These are phyloP conservation scores for Suillus placidus DNA, from an alignment of 768 basidiomycete species.

Conservation along the genomic window DNA sequence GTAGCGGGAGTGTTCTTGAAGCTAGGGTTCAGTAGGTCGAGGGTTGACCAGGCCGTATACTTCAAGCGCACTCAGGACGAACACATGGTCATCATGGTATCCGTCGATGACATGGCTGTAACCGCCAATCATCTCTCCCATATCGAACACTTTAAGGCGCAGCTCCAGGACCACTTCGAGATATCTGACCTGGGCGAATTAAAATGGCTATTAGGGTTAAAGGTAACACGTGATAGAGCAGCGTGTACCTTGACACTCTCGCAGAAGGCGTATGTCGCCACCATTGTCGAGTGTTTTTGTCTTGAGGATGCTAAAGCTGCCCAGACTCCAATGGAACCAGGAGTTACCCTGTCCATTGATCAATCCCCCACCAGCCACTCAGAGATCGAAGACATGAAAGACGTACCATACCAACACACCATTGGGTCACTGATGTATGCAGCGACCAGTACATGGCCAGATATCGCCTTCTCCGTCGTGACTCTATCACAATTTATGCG, in stretches of 20 bases:
- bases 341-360: neutral
- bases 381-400: too few species aligned
- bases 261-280: constrained; percentile 32
- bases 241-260: constrained; percentile 21
- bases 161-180: constrained; percentile 31
- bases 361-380: neutral
- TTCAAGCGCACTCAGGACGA: neutral
- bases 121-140: neutral
- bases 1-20: neutral
- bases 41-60: neutral
- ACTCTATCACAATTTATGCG: neutral
- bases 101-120: constrained; percentile 12
- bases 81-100: constrained; percentile 5
- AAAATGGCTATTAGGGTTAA: neutral
- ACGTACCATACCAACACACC: neutral
- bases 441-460: fast-evolving
- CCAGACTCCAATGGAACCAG: neutral
- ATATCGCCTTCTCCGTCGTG: neutral
- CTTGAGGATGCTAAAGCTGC: neutral
- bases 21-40: neutral
- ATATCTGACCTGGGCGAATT: constrained; percentile 32
- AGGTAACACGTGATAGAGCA: constrained; percentile 22
- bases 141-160: constrained; percentile 2
- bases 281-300: neutral
- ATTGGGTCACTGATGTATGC: neutral